A percentile compares a stretch with the other conserved stretches of the same genome.
Evolutionary conservation across 331 rosid species (phyloP).

Genomic region (Cydonia oblonga): DNA sequence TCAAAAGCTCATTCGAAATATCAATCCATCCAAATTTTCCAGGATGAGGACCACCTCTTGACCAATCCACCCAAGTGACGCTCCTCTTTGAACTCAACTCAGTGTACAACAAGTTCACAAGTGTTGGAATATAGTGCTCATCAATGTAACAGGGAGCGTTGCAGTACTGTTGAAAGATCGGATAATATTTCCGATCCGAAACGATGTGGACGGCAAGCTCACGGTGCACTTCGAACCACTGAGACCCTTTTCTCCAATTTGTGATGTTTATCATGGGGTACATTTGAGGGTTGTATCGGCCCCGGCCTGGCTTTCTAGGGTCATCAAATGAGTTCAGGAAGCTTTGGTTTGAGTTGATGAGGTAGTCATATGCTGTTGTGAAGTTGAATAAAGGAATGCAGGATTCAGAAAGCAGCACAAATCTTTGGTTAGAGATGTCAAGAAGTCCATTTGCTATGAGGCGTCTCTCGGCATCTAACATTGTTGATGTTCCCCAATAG

Average conservation of each 20-base stretch:
- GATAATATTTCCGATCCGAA: conserved; percentile 30
- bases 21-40: conserved; percentile 18
- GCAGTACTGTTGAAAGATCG: conserved; percentile 20
- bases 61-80: conserved; percentile 61
- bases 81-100: conserved; percentile 23
- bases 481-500: conserved; percentile 42
- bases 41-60: conserved; percentile 49
- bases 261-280: conserved; percentile 31
- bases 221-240: conserved; percentile 52
- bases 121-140: conserved; percentile 51
- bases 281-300: conserved; percentile 46
- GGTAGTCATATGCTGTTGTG: conserved; percentile 26
- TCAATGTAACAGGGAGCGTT: conserved; percentile 35
- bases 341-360: conserved; percentile 32
- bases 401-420: conserved; percentile 48
- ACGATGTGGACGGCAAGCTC: conserved; percentile 37
- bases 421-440: conserved; percentile 40
- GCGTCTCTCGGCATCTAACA: conserved; percentile 56
- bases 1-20: conserved; percentile 33
- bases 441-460: conserved; percentile 54
- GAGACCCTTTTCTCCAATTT: conserved; percentile 58
- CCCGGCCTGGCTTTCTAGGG: conserved; percentile 29
- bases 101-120: conserved; percentile 21
- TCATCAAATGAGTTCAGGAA: conserved; percentile 32
- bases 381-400: conserved; percentile 62